Evolutionary conservation across 257 asterid species (phyloP).

Genomic region (Oldenlandia corymbosa): DNA sequence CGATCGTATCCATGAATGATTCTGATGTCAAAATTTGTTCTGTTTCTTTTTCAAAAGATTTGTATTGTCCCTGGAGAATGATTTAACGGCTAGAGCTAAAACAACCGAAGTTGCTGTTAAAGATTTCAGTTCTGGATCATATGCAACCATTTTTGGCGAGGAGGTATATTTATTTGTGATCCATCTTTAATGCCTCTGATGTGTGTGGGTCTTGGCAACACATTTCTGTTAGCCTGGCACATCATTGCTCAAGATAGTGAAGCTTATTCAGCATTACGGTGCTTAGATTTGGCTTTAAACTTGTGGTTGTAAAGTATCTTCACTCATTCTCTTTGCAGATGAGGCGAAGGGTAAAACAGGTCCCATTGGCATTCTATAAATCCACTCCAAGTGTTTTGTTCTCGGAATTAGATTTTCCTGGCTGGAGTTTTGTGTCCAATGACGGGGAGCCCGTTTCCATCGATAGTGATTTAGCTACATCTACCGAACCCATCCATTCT

Average conservation of each 20-base stretch:
- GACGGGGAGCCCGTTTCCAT: constrained; percentile 16
- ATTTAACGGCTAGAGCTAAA: constrained; percentile 65
- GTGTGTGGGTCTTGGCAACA: not conserved
- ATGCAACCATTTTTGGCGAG: constrained; percentile 20
- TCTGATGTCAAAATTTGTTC: not conserved
- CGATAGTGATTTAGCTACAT: not conserved
- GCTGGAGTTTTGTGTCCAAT: constrained; percentile 64
- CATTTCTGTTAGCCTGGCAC: not conserved
- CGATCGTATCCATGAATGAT: not conserved
- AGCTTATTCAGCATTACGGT: not conserved
- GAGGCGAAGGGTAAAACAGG: constrained; percentile 84
- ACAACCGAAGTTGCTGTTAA: constrained; percentile 58
- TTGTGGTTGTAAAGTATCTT: constrained; percentile 3
- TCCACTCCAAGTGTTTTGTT: constrained; percentile 61
- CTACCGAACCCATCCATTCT: constrained; percentile 19
- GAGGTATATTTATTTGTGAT: constrained; percentile 49
- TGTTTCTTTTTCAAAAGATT: constrained; percentile 38
- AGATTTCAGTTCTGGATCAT: constrained; percentile 12
- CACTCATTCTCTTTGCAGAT: constrained; percentile 44
- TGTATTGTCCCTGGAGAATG: constrained; percentile 69
- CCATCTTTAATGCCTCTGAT: not conserved
- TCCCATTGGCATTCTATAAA: constrained; percentile 81
- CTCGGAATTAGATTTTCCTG: constrained; percentile 66
- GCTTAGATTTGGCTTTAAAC: not conserved
- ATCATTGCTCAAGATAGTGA: not conserved